Base-by-base conservation (phyloP, 2,329 filamentous ascomycete genomes). In the Paecilomyces niveus region DNA sequence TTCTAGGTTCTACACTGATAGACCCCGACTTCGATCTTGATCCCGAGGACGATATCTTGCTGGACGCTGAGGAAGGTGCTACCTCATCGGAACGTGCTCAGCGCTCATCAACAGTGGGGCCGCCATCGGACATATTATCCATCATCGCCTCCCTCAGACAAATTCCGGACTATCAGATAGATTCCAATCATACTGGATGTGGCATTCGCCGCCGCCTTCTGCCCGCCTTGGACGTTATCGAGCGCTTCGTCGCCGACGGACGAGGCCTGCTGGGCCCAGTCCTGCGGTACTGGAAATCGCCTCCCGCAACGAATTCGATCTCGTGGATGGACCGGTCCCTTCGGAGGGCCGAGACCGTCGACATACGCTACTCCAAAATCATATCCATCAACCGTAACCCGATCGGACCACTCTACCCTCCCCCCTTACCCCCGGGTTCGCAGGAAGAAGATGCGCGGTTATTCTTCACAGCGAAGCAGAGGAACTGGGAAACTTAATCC, bases 141-240 rank as follows among this genome's bases (percentile, higher is more conserved):
- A 64, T 78, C 33, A 69, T 78, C 8, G 64, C 70, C 5, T 69
- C 70, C 10, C 64, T 78, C 15, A 75, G 74, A 57, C 68, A 74
- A 59, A 74, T 70, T 54, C 75, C 76, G 2, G 72, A 74, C 33
- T 78, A 78, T 60, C 73, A 78, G 58, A 71, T 79, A 35, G 76
- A 78, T 59, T 58, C 63, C 1, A 72, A 73, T 56, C 76, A 78
- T 55, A 64, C 65, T 2, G 73, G 74, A 33, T 78, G 76, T 58
- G 76, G 76, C 3, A 68, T 77, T 13, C 65, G 74, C 21, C 75
- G 74, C 26, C 71, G 74, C 7, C 64, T 78, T 8, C 65, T 76
- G 8, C 72, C 74, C 2, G 63, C 73, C 1, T 63, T 78, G 4
- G 73, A 76, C 39, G 70, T 68, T 22, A 69, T 77, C 35, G 71